A percentile compares a stretch with the other conserved stretches of the same genome.
Evolutionary conservation across 805 yeast genomes (phyloP).

Genomic region (Barnettozyma sucrosica): DNA sequence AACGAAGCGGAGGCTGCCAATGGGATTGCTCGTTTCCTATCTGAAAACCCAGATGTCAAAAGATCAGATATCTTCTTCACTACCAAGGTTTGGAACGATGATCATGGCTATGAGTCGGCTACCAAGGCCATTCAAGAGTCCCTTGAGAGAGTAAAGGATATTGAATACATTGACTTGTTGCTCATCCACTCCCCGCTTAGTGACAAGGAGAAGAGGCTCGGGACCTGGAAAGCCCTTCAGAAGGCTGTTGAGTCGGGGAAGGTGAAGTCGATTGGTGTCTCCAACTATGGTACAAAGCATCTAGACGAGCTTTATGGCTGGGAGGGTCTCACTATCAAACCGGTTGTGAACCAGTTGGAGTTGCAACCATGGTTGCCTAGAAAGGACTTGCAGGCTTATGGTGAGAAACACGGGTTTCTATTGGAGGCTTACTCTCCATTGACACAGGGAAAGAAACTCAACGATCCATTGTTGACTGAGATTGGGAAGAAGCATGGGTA

Average conservation of each 20-base stretch:
- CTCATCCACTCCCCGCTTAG: conserved; percentile 62
- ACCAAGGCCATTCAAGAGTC: conserved; percentile 43
- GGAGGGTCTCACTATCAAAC: conserved; percentile 48
- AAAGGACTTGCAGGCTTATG: conserved; percentile 20
- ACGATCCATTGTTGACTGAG: conserved; percentile 18
- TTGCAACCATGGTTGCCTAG: conserved; percentile 25
- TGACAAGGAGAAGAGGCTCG: conserved; percentile 43
- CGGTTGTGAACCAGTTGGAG: conserved; percentile 68
- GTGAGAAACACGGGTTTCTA: conserved; percentile 16
- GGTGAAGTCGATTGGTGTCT: conserved; percentile 69
- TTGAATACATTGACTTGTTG: conserved; percentile 65
- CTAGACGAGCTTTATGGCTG: conserved; percentile 56
- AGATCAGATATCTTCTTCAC: conserved; percentile 23
- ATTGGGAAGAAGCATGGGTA: conserved; percentile 32
- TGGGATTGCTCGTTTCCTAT: conserved; percentile 20
- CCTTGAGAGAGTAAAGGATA: conserved; percentile 40
- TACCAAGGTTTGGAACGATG: conserved; percentile 17
- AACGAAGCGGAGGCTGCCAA: conserved; percentile 20
- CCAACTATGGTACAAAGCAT: conserved; percentile 63
- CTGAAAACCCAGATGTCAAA: conserved; percentile 16
- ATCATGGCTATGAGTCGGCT: conserved; percentile 12
- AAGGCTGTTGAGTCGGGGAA: conserved; percentile 58
- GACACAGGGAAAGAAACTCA: conserved; percentile 19
- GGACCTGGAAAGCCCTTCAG: conserved; percentile 69
- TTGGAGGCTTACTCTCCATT: conserved; percentile 23